These are phyloP conservation scores for Cystobasidium sp. DNA, from an alignment of 1,284 basidiomycete species.

Conservation along the genomic window DNA sequence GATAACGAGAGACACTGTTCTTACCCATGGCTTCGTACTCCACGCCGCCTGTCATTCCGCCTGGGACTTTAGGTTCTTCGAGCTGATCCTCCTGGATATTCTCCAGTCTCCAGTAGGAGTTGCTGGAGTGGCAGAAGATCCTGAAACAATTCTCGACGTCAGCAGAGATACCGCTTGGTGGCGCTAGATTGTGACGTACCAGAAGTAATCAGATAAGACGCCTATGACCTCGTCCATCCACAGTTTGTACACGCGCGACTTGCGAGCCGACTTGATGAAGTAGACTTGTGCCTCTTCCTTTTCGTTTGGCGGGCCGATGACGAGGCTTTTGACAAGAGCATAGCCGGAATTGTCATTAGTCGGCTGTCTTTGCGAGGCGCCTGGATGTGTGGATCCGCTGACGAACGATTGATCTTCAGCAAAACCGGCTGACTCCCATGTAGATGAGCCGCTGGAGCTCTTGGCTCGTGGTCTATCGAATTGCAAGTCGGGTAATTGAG, in stretches of 20 bases:
- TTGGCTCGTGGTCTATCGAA: slow-evolving; percentile 7
- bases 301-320: slow-evolving; percentile 55
- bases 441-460: slow-evolving; percentile 13
- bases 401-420: slow-evolving; percentile 22
- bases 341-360: slow-evolving; percentile 38
- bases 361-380: slow-evolving; percentile 23
- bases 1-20: too few relatives aligned
- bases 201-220: slow-evolving; percentile 93
- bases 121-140: slow-evolving; percentile 96
- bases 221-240: slow-evolving; percentile 88
- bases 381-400: not conserved
- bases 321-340: slow-evolving; percentile 53
- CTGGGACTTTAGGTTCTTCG: slow-evolving; percentile 89
- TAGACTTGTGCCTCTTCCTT: slow-evolving; percentile 60
- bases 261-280: slow-evolving; percentile 83
- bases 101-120: slow-evolving; percentile 80
- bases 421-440: slow-evolving; percentile 41
- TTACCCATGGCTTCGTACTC: slow-evolving; percentile 97
- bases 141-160: slow-evolving; percentile 20
- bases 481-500: slow-evolving; percentile 33
- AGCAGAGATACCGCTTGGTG: not conserved
- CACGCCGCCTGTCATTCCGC: slow-evolving; percentile 97
- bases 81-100: slow-evolving; percentile 81
- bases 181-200: slow-evolving; percentile 56
- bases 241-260: slow-evolving; percentile 82